phyloP scores from a whole-genome alignment of 1,139 yeast genomes.

The Wickerhamomyces sp. region DNA sequence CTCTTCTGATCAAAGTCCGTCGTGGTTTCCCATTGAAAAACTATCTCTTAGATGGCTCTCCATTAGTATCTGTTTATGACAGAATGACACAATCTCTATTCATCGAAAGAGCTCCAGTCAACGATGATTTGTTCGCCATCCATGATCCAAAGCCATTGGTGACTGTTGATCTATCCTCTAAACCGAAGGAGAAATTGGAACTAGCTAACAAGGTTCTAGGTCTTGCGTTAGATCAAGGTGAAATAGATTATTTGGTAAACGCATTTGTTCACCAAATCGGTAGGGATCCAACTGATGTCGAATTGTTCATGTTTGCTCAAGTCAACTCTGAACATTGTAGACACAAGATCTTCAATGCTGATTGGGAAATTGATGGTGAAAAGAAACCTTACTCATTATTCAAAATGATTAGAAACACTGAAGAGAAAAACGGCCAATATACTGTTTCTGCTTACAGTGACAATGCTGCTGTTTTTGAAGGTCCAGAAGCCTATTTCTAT shows the following conservation, averaged over 20 bases:
- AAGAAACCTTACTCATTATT: slow-evolving; percentile 73
- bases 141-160: slow-evolving; percentile 86
- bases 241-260: slow-evolving; percentile 77
- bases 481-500: slow-evolving; percentile 61
- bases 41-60: slow-evolving; percentile 45
- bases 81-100: slow-evolving; percentile 88
- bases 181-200: slow-evolving; percentile 56
- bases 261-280: slow-evolving; percentile 74
- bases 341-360: slow-evolving; percentile 97
- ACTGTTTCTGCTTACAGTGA: slow-evolving; percentile 95
- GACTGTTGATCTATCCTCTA: slow-evolving; percentile 55
- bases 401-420: slow-evolving; percentile 96
- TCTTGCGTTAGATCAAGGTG: slow-evolving; percentile 88
- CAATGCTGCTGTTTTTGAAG: slow-evolving; percentile 91
- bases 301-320: slow-evolving; percentile 98
- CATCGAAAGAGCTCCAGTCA: slow-evolving; percentile 54
- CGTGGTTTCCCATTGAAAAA: slow-evolving; percentile 62
- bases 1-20: slow-evolving; percentile 65
- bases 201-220: slow-evolving; percentile 84
- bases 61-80: slow-evolving; percentile 72
- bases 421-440: slow-evolving; percentile 69
- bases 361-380: slow-evolving; percentile 91
- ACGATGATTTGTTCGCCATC: slow-evolving; percentile 69
- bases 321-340: slow-evolving; percentile 99
- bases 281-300: slow-evolving; percentile 97